A percentile compares a stretch with the other conserved stretches of the same genome.
Evolutionary conservation across 805 yeast species (phyloP).

Genomic region (Peterozyma xylosa): DNA sequence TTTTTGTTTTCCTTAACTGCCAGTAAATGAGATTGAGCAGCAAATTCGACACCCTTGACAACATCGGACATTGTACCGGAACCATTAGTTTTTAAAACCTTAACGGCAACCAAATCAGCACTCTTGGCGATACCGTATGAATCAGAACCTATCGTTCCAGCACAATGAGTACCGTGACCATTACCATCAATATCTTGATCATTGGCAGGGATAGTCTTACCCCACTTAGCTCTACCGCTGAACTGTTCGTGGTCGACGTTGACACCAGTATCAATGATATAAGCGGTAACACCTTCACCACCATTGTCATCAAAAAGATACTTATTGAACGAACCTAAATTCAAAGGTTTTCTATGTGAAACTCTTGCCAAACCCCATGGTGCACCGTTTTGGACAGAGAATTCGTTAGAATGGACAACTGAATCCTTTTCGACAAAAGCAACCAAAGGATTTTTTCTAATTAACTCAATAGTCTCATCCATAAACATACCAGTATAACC

Average conservation of each 20-base stretch:
- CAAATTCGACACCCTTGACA: constrained; percentile 77
- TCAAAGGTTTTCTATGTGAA: constrained; percentile 69
- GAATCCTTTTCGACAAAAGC: constrained; percentile 68
- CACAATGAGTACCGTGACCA: constrained; percentile 96
- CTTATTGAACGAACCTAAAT: constrained; percentile 63
- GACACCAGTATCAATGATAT: constrained; percentile 88
- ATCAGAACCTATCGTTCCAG: constrained; percentile 86
- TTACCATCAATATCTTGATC: constrained; percentile 73
- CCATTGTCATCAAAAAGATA: constrained; percentile 66
- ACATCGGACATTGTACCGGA: constrained; percentile 81
- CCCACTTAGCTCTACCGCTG: constrained; percentile 81
- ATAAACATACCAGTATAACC: constrained; percentile 89
- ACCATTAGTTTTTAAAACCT: constrained; percentile 77
- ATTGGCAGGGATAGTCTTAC: constrained; percentile 68
- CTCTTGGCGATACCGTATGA: constrained; percentile 80
- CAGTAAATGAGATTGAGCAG: constrained; percentile 62
- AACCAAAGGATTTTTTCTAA: constrained; percentile 49
- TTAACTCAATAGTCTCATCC: constrained; percentile 62
- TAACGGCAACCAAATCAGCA: constrained; percentile 74
- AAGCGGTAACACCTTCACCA: constrained; percentile 81
- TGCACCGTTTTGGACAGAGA: constrained; percentile 70
- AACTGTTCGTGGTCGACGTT: constrained; percentile 70
- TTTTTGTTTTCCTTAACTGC: constrained; percentile 42
- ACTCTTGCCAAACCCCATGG: constrained; percentile 95
- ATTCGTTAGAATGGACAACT: constrained; percentile 53